Conservation (phyloP, 371 early-diverging fungal genomes). For the Circinella umbellata region DNA sequence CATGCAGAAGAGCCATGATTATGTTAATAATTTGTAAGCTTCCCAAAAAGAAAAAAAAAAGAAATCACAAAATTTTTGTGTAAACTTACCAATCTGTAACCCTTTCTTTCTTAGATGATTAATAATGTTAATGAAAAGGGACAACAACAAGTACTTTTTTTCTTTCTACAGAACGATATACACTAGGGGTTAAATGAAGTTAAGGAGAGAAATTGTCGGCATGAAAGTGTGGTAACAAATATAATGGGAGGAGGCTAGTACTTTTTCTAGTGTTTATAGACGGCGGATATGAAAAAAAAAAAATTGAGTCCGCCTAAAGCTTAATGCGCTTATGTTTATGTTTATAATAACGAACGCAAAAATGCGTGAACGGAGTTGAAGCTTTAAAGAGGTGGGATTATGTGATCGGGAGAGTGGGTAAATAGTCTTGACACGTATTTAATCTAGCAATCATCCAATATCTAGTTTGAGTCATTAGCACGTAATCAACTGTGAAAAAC, state of each 20-base stretch:
- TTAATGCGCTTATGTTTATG: neutral
- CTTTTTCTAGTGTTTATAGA: neutral
- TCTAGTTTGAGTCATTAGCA: slow-evolving; percentile 6
- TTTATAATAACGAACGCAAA: neutral
- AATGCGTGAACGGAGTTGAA: slow-evolving; percentile 10
- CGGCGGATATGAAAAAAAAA: slow-evolving; percentile 3
- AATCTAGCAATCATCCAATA: neutral
- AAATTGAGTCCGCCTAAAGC: slow-evolving; percentile 1
- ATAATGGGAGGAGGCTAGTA: neutral
- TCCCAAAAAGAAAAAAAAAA: too few species aligned
- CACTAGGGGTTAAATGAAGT: neutral
- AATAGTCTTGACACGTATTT: neutral
- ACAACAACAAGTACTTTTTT: too few species aligned
- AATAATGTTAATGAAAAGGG: too few species aligned
- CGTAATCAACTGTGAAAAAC: neutral
- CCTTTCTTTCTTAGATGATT: too few species aligned
- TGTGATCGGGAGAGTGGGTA: neutral
- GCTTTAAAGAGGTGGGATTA: neutral
- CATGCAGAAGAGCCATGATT: too few species aligned
- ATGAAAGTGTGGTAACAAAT: neutral
- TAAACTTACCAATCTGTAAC: too few species aligned
- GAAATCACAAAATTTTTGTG: too few species aligned
- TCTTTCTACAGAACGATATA: neutral
- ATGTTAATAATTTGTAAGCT: too few species aligned
- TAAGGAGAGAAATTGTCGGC: neutral